These are phyloP conservation scores for Cryoendolithus antarcticus DNA, from an alignment of 2,329 filamentous ascomycete species.

Conservation along the genomic window DNA sequence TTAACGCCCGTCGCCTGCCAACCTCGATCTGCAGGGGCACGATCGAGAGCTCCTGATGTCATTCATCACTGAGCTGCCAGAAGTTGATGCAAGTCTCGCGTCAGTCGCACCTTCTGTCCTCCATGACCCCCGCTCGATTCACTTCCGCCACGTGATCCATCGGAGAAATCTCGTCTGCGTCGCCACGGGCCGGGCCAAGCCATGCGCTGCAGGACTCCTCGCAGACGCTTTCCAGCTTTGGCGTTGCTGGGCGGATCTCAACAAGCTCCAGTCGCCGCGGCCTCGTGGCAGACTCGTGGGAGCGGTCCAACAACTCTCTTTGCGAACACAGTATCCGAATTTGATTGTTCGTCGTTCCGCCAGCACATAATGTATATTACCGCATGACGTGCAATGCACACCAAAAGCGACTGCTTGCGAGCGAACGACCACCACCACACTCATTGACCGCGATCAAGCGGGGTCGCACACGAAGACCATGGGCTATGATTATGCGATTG, in stretches of 20 bases:
- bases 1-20: background rate
- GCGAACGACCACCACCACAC: conserved; percentile 2
- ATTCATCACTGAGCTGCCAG: background rate
- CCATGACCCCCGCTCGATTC: no score
- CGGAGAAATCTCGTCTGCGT: no score
- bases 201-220: no score
- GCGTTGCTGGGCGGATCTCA: no score
- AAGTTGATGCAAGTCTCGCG: background rate
- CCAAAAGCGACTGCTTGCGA: background rate
- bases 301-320: background rate
- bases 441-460: background rate
- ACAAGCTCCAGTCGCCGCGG: no score
- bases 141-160: no score
- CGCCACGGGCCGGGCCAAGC: no score
- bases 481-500: conserved; percentile 50
- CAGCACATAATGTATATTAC: background rate
- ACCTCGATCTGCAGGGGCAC: conserved; percentile 1
- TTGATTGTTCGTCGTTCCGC: background rate
- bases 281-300: no score
- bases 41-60: background rate
- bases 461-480: conserved; percentile 22
- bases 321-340: background rate
- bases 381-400: no score
- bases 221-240: no score
- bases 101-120: no score